A percentile compares a stretch with the other conserved stretches of the same genome.
phyloP scores from a whole-genome alignment of 1,284 basidiomycete species.

The Apiotrichum gamsii region DNA sequence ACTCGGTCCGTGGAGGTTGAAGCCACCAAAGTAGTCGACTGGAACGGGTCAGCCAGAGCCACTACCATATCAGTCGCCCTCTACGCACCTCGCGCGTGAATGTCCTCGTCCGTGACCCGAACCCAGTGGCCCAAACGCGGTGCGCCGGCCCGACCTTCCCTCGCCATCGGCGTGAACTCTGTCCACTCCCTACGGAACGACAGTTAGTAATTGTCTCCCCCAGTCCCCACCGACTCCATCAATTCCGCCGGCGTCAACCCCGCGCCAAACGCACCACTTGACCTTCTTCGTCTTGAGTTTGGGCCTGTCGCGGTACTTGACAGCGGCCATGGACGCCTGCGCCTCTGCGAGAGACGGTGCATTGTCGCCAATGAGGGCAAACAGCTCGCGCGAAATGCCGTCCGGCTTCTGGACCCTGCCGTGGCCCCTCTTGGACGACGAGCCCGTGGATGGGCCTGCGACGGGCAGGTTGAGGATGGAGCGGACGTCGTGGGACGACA shows the following conservation, averaged over 20 bases:
- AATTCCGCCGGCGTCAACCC: no score
- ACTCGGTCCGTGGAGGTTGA: conserved; percentile 49
- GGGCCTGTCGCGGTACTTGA: conserved; percentile 80
- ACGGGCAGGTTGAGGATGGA: conserved; percentile 63
- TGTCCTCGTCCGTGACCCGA: conserved; percentile 31
- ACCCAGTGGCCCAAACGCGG: conserved; percentile 38
- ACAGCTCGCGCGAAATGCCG: conserved; percentile 88
- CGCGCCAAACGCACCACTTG: conserved; percentile 54
- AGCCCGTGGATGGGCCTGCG: conserved; percentile 27
- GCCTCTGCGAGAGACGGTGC: conserved; percentile 63
- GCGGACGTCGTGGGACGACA: conserved; percentile 66
- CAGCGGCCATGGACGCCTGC: conserved; percentile 45
- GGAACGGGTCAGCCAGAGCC: conserved; percentile 28
- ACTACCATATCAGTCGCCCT: no score
- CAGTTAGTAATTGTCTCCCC: no score
- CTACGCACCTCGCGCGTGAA: conserved; percentile 24
- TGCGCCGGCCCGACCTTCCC: conserved; percentile 13
- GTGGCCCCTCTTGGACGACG: conserved; percentile 36
- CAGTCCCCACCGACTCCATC: no score
- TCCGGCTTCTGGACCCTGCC: conserved; percentile 58
- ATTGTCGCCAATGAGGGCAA: conserved; percentile 86
- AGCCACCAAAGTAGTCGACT: conserved; percentile 41
- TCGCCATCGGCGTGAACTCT: conserved; percentile 53
- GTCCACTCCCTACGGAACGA: conserved; percentile 77
- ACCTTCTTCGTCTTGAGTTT: conserved; percentile 49